phyloP scores from a whole-genome alignment of 176 grass and related monocot species.

The Thalia dealbata region DNA sequence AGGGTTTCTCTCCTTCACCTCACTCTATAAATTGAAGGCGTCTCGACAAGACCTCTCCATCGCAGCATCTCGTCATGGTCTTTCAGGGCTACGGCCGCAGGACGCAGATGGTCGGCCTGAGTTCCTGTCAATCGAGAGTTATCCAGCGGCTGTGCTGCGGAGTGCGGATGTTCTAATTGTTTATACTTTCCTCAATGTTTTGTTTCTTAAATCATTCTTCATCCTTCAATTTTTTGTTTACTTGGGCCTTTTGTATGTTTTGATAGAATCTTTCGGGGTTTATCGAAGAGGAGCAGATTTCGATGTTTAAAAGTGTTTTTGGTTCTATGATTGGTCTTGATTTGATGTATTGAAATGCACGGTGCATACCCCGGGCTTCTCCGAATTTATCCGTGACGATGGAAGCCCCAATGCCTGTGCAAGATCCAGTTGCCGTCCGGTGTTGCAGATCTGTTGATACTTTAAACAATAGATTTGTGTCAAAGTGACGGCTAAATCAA shows the following conservation, averaged over 20 bases:
- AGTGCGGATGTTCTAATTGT: too few species aligned
- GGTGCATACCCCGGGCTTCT: constrained; percentile 54
- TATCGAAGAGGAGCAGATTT: background rate
- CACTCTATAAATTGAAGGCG: too few species aligned
- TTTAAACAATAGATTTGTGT: background rate
- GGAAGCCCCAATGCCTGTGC: constrained; percentile 65
- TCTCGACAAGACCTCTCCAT: too few species aligned
- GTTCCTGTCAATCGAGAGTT: too few species aligned
- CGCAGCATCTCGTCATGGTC: too few species aligned
- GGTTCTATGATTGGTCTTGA: background rate
- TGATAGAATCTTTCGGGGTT: too few species aligned
- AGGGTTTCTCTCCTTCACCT: too few species aligned
- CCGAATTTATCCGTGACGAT: constrained; percentile 32
- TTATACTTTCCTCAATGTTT: background rate
- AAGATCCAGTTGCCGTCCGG: constrained; percentile 41
- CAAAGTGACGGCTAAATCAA: constrained; percentile 1
- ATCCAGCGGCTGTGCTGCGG: too few species aligned
- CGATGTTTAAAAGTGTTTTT: background rate
- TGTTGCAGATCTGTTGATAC: constrained; percentile 38
- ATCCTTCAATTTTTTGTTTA: too few species aligned
- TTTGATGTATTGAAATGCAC: background rate
- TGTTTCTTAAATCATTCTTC: background rate
- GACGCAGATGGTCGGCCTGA: too few species aligned
- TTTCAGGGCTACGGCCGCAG: too few species aligned
- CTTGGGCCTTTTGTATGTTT: too few species aligned